phyloP scores from a whole-genome alignment of 345 rosid genomes.

The Citropsis articulata region DNA sequence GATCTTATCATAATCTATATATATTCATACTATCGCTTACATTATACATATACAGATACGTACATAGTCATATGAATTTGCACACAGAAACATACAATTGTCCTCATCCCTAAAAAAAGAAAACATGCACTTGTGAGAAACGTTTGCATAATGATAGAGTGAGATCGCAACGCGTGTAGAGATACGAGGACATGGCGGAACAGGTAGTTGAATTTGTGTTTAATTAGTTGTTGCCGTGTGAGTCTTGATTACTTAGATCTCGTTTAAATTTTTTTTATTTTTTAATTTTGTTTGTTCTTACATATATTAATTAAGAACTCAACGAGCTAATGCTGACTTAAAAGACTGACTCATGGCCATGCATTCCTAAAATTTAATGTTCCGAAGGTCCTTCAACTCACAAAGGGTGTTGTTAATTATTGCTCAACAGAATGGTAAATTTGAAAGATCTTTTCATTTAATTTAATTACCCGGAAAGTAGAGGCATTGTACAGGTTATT shows the following conservation, averaged over 20 bases:
- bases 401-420: background rate
- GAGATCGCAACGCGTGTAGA: constrained; percentile 11
- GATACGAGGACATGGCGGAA: constrained; percentile 23
- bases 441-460: background rate
- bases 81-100: background rate
- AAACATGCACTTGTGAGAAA: background rate
- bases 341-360: background rate
- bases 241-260: background rate
- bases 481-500: background rate
- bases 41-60: background rate
- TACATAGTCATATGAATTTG: background rate
- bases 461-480: background rate
- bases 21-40: background rate
- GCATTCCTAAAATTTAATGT: background rate
- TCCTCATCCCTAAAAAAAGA: too few species aligned
- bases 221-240: background rate
- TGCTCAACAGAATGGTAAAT: background rate
- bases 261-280: background rate
- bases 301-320: background rate
- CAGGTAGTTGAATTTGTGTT: constrained; percentile 13
- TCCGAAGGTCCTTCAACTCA: background rate
- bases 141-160: background rate
- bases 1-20: constrained; percentile 22
- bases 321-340: background rate
- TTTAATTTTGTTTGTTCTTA: background rate